These are phyloP conservation scores for Salvia miltiorrhiza DNA, from an alignment of 257 asterid genomes.

Conservation along the genomic window DNA sequence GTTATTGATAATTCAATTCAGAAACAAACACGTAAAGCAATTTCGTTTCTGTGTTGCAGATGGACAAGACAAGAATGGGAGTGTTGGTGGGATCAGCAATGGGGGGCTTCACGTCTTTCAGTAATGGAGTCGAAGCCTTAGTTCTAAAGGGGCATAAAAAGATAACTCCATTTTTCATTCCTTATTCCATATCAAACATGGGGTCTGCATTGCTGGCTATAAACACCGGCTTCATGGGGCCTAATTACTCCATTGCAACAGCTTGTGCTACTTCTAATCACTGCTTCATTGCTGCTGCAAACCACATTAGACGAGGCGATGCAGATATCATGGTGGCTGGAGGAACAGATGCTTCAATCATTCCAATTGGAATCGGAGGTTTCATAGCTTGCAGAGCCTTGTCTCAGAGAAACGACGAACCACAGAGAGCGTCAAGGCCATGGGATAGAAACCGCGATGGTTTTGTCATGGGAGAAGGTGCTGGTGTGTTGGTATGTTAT, in stretches of 20 bases:
- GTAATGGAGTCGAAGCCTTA: slow-evolving; percentile 29
- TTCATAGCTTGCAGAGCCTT: slow-evolving; percentile 34
- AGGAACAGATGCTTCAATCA: slow-evolving; percentile 24
- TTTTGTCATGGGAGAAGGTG: slow-evolving; percentile 61
- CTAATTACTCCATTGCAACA: slow-evolving; percentile 34
- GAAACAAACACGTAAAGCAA: too few relatives aligned
- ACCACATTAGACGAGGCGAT: too few relatives aligned
- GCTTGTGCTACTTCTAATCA: slow-evolving; percentile 40
- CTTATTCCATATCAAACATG: slow-evolving; percentile 28
- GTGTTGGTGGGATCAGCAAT: slow-evolving; percentile 35
- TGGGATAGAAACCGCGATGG: slow-evolving; percentile 59
- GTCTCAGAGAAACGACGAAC: slow-evolving; percentile 23
- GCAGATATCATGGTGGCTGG: slow-evolving; percentile 38
- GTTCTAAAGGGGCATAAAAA: slow-evolving; percentile 25
- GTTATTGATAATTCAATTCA: too few relatives aligned
- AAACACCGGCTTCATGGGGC: slow-evolving; percentile 37
- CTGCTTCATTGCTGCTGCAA: slow-evolving; percentile 39
- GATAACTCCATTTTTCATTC: slow-evolving; percentile 30
- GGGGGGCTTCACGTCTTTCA: slow-evolving; percentile 31
- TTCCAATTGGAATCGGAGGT: slow-evolving; percentile 26
- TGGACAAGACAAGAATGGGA: slow-evolving; percentile 37
- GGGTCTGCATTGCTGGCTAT: too few relatives aligned
- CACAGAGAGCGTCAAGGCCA: slow-evolving; percentile 48
- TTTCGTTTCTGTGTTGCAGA: slow-evolving; percentile 15
- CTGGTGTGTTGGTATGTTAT: slow-evolving; percentile 46